Conservation (phyloP, 495 filamentous ascomycete genomes). For the Hyaloscypha hepaticicola region DNA sequence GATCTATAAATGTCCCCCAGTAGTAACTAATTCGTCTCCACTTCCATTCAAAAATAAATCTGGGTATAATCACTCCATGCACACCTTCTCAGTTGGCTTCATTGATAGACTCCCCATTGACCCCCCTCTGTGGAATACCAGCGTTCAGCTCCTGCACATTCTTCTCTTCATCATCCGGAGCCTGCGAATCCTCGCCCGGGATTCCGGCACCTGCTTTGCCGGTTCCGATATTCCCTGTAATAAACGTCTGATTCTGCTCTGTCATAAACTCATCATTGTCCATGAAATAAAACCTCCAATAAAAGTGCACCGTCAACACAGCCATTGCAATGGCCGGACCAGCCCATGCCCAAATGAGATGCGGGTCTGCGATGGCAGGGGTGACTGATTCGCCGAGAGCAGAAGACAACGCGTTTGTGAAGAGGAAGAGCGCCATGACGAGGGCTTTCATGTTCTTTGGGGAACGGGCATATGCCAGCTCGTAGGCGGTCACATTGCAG, state of each 20-base stretch:
- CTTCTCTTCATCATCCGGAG: too few relatives aligned
- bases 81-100: too few relatives aligned
- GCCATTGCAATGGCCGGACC: conserved; percentile 45
- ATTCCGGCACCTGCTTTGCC: not conserved
- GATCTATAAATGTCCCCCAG: too few relatives aligned
- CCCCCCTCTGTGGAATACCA: too few relatives aligned
- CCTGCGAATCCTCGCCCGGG: too few relatives aligned
- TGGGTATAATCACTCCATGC: too few relatives aligned
- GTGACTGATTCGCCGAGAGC: conserved; percentile 57
- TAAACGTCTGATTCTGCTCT: not conserved
- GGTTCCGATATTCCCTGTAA: not conserved
- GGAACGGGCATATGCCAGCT: conserved; percentile 68
- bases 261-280: conserved; percentile 43
- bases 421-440: conserved; percentile 58
- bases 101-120: too few relatives aligned
- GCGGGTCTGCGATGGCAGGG: conserved; percentile 58
- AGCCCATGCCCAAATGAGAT: conserved; percentile 54
- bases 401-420: conserved; percentile 54
- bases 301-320: conserved; percentile 45
- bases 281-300: conserved; percentile 46
- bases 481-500: conserved; percentile 65
- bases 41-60: too few relatives aligned
- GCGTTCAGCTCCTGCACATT: too few relatives aligned
- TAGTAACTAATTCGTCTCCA: too few relatives aligned
- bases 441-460: conserved; percentile 67